phyloP scores from a whole-genome alignment of 352 stramenopile genomes.

The Pythium biforme region DNA sequence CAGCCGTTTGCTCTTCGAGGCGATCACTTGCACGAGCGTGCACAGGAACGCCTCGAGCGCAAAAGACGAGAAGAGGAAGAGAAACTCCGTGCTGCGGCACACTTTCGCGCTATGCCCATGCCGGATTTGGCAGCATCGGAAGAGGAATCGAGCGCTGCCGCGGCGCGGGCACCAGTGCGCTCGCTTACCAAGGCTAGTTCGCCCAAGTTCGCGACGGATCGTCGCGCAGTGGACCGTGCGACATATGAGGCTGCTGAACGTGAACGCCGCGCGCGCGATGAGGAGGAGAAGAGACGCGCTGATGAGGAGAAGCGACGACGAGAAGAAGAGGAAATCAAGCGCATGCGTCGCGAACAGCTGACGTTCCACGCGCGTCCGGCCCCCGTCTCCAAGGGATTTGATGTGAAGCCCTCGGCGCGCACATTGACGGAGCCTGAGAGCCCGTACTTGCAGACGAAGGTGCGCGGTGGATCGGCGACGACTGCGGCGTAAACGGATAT shows the following conservation, averaged over 20 bases:
- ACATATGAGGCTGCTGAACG: conserved; percentile 69
- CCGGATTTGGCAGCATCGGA: conserved; percentile 30
- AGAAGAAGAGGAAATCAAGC: conserved; percentile 71
- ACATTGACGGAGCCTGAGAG: conserved; percentile 61
- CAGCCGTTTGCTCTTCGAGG: conserved; percentile 61
- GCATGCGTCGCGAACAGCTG: conserved; percentile 65
- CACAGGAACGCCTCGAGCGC: conserved; percentile 55
- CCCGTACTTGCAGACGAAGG: conserved; percentile 31
- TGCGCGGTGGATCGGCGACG: conserved; percentile 20
- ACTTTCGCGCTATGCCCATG: conserved; percentile 73
- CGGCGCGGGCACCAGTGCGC: conserved; percentile 6
- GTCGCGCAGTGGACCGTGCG: conserved; percentile 56
- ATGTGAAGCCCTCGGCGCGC: conserved; percentile 43
- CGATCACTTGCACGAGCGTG: conserved; percentile 55
- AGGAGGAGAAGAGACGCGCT: conserved; percentile 53
- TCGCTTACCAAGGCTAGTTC: conserved; percentile 22
- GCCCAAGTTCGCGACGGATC: conserved; percentile 63
- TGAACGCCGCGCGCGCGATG: conserved; percentile 58
- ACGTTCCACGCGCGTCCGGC: conserved; percentile 70
- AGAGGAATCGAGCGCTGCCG: background rate
- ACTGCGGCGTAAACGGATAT: conserved; percentile 19
- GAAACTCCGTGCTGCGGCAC: conserved; percentile 32
- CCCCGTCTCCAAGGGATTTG: conserved; percentile 45
- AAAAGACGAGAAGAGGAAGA: conserved; percentile 62
- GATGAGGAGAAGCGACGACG: conserved; percentile 48